These are phyloP conservation scores for Oxytropis ochrocephala DNA, from an alignment of 306 rosid species.

Conservation along the genomic window DNA sequence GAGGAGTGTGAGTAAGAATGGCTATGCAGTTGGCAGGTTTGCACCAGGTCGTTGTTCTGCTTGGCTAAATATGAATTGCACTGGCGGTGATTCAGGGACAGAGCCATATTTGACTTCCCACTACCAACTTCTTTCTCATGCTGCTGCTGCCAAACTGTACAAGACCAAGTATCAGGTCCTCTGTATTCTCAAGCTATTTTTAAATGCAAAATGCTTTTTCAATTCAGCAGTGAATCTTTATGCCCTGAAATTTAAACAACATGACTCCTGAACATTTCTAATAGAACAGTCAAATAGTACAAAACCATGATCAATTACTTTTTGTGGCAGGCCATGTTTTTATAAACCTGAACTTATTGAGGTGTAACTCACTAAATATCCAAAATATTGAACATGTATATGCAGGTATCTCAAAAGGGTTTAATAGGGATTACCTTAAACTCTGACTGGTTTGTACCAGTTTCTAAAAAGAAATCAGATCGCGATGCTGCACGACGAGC, in stretches of 20 bases:
- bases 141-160: constrained; percentile 44
- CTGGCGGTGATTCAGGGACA: constrained; percentile 53
- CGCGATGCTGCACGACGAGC: constrained; percentile 45
- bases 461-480: constrained; percentile 25
- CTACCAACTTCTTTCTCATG: constrained; percentile 57
- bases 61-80: constrained; percentile 43
- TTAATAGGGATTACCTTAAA: constrained; percentile 47
- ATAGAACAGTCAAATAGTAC: neutral
- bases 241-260: neutral
- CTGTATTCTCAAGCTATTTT: neutral
- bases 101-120: constrained; percentile 65
- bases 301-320: neutral
- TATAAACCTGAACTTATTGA: neutral
- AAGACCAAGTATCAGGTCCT: constrained; percentile 53
- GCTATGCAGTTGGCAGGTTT: constrained; percentile 37
- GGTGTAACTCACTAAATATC: neutral
- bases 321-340: neutral
- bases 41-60: constrained; percentile 65
- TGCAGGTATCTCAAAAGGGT: constrained; percentile 61
- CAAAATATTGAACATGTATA: neutral
- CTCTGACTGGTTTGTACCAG: constrained; percentile 45
- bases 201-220: neutral
- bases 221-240: neutral
- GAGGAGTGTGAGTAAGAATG: constrained; percentile 22
- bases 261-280: neutral